Evolutionary conservation across 352 stramenopile species (phyloP).

Genomic region (Phytophthora melonis): DNA sequence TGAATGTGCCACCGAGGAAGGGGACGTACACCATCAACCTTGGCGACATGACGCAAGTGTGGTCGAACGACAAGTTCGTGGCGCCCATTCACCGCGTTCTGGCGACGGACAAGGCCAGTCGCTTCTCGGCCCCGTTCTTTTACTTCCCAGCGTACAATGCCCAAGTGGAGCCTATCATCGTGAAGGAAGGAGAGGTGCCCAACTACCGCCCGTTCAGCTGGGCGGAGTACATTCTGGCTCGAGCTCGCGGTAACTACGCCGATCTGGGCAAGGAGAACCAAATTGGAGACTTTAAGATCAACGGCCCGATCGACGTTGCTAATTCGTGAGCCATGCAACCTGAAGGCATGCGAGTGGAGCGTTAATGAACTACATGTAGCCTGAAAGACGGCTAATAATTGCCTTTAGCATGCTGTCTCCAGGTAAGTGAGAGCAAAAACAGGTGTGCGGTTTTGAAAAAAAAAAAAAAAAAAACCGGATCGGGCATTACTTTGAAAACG

Average conservation of each 20-base stretch:
- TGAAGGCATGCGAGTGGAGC: too few species aligned
- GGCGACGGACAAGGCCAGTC: slow-evolving; percentile 41
- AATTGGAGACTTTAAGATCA: slow-evolving; percentile 79
- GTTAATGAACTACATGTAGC: too few species aligned
- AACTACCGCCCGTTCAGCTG: slow-evolving; percentile 88
- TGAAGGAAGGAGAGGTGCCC: slow-evolving; percentile 41
- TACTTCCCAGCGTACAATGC: slow-evolving; percentile 77
- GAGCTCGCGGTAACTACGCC: slow-evolving; percentile 92
- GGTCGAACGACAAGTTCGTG: slow-evolving; percentile 65
- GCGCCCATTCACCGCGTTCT: slow-evolving; percentile 65
- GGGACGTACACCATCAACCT: slow-evolving; percentile 66
- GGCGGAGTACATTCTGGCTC: slow-evolving; percentile 88
- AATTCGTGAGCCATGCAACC: slow-evolving; percentile 6
- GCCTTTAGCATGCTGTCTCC: too few species aligned
- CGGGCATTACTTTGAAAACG: too few species aligned
- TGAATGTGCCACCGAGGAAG: slow-evolving; percentile 50
- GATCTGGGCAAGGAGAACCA: slow-evolving; percentile 94
- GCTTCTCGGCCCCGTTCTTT: slow-evolving; percentile 73
- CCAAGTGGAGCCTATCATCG: slow-evolving; percentile 69
- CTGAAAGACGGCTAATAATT: too few species aligned
- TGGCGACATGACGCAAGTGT: slow-evolving; percentile 71
- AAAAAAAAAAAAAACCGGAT: too few species aligned
- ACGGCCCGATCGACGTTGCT: slow-evolving; percentile 18
- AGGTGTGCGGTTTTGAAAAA: too few species aligned
- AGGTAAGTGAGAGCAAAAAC: too few species aligned